Base-by-base conservation (phyloP, 768 basidiomycete species). In the Tricholoma hemisulphureum region DNA sequence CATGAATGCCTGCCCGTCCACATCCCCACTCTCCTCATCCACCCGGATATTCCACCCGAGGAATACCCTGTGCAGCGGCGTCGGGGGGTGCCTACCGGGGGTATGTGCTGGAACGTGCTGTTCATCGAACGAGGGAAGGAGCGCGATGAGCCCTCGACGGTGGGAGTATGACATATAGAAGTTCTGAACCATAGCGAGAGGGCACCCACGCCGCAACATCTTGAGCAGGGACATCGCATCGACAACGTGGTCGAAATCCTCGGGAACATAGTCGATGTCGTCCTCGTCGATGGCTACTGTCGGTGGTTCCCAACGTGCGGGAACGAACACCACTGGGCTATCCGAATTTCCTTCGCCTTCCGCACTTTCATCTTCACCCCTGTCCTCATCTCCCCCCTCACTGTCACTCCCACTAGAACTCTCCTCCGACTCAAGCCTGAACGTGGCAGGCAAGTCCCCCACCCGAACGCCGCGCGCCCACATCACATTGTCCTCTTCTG, bases 41-140 rank as follows among this genome's bases (percentile, higher is more conserved):
- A 86, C 69, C 18, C 71, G 61, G 54, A 90, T 78, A 61, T 88
- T 89, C 86, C 86, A 91, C 4, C 89, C 89, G 4, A 91, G 76
- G 60, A 77, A 85, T 8, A 89, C 65, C 24, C 77, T 75, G 68
- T 14, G 51, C 48, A 23, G 66, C 56, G 41, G 41, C 58, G 37
- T 62, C 57, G 29, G 66, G 24, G 73, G 66, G 23, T 68, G 51
- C 23, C 58, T 2, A 14, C 23, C 6, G 21, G 13, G 24, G 9
- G 20, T 28, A 3, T 13, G n/a, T 37, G 65, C 60, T 48, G 65
- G 67, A 7, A 57, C 56, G 50, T 69, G 66, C 8, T 69, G 63
- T 26, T 75, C 74, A 6, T 74, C 66, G 45, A 78, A 53, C 1
- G 75, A 77, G n/a, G 61, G 65, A 7, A 79, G 60, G 32, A 73